Evolutionary conservation across 495 filamentous ascomycete genomes (phyloP).

Genomic region (Margaritispora aquatica): DNA sequence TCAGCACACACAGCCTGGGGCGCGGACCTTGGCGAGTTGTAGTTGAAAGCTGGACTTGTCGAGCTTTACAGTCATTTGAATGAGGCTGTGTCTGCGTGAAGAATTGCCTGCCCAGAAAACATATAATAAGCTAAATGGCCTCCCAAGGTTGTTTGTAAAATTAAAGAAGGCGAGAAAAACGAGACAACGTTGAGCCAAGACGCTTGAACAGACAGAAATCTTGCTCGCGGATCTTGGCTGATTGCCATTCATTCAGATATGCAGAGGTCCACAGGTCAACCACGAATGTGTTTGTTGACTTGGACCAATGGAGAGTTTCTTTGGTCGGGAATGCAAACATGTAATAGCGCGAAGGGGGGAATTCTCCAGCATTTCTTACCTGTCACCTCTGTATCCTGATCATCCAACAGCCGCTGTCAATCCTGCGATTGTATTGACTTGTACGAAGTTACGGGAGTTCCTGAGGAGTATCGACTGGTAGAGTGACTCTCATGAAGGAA

Average conservation of each 20-base stretch:
- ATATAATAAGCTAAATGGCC: conserved; percentile 18
- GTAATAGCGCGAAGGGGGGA: background rate
- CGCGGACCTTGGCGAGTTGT: conserved; percentile 20
- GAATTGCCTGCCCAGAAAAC: background rate
- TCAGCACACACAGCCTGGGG: conserved; percentile 20
- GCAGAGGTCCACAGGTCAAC: background rate
- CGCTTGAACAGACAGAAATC: background rate
- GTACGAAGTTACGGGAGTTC: background rate
- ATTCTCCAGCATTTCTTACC: conserved; percentile 9
- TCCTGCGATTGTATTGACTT: conserved; percentile 1
- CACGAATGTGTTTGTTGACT: background rate
- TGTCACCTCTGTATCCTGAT: background rate
- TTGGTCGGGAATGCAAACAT: background rate
- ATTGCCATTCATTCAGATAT: conserved; percentile 7
- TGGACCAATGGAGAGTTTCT: background rate
- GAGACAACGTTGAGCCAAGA: conserved; percentile 6
- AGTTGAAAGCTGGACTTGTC: conserved; percentile 4
- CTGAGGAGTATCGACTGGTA: background rate
- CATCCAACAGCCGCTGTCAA: conserved; percentile 13
- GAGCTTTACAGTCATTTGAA: conserved; percentile 19
- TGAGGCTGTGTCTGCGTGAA: conserved; percentile 11
- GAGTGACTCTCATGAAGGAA: background rate
- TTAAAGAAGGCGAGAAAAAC: background rate
- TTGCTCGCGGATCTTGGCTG: background rate
- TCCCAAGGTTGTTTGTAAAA: conserved; percentile 2